These are phyloP conservation scores for Diutina rugosa DNA, from an alignment of 1,139 yeast species.

Conservation along the genomic window DNA sequence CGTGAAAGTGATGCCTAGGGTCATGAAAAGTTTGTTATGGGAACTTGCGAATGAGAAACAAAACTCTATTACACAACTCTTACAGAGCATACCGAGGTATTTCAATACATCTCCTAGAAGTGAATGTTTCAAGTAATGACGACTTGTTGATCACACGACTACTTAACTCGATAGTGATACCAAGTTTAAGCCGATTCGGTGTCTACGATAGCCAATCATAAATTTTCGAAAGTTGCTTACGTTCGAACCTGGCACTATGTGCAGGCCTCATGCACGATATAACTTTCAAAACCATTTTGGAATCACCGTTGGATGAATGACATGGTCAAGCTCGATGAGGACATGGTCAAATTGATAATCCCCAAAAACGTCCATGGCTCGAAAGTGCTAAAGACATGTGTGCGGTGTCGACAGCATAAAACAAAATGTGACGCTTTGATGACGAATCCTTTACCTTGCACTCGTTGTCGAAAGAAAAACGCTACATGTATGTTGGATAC, in stretches of 20 bases:
- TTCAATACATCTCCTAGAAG: no score
- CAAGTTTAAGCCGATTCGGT: background rate
- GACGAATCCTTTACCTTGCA: slow-evolving; percentile 42
- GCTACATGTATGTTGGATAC: slow-evolving; percentile 35
- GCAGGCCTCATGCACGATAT: background rate
- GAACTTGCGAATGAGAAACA: background rate
- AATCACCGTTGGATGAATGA: background rate
- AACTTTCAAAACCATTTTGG: background rate
- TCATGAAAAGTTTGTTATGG: background rate
- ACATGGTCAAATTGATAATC: background rate
- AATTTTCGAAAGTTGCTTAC: background rate
- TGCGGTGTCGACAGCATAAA: slow-evolving; percentile 52
- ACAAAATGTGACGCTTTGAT: slow-evolving; percentile 47
- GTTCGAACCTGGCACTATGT: background rate
- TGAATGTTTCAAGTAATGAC: no score
- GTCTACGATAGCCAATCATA: background rate
- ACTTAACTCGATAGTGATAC: no score
- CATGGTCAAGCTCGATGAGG: background rate
- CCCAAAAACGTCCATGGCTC: background rate
- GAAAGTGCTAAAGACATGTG: slow-evolving; percentile 42
- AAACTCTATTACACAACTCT: no score
- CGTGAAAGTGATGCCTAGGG: background rate
- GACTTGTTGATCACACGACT: no score
- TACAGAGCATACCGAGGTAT: no score
- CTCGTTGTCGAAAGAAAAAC: slow-evolving; percentile 41